phyloP scores from a whole-genome alignment of 805 yeast species.

The Nakazawaea anatomiae region DNA sequence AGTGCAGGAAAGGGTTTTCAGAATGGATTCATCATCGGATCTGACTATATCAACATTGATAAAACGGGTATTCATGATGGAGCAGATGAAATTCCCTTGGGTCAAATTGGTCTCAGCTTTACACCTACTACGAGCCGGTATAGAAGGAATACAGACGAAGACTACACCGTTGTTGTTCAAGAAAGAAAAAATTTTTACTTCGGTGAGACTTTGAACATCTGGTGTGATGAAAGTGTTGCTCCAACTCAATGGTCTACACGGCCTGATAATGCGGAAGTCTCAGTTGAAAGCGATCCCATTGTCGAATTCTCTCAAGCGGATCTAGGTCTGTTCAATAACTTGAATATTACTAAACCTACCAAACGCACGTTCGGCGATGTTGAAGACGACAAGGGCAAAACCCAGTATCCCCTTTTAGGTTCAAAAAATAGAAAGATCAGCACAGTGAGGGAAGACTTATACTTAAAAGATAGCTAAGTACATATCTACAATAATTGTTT shows the following conservation, averaged over 20 bases:
- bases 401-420: neutral
- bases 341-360: neutral
- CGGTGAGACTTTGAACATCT: slow-evolving; percentile 1
- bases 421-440: neutral
- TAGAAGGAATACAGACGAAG: neutral
- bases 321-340: neutral
- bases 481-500: too few species aligned
- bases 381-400: neutral
- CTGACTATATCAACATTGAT: slow-evolving; percentile 1
- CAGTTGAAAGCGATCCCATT: neutral
- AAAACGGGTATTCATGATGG: neutral
- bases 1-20: neutral
- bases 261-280: neutral
- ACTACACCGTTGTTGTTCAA: neutral
- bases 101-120: neutral
- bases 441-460: neutral
- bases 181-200: slow-evolving; percentile 5
- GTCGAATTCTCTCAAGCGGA: neutral
- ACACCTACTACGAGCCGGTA: neutral
- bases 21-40: slow-evolving; percentile 2
- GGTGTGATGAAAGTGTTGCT: neutral
- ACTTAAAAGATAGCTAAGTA: neutral
- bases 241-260: neutral
- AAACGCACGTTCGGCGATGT: neutral
- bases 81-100: neutral